Conservation (phyloP, 2,329 filamentous ascomycete genomes). For the Passalora sequoiae region DNA sequence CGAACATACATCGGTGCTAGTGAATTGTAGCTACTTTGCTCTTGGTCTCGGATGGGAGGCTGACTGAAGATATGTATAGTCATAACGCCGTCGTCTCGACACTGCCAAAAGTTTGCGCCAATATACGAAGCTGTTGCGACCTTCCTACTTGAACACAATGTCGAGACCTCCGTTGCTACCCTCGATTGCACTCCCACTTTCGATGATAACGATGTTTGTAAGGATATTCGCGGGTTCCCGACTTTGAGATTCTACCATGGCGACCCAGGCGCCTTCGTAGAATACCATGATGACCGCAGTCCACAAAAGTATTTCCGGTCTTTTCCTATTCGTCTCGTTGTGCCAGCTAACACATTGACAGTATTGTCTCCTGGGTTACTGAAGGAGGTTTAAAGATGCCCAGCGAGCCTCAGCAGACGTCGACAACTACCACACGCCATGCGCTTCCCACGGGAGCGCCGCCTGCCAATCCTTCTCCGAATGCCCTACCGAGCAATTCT, state of each 20-base stretch:
- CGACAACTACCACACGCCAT: background rate
- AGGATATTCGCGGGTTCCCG: background rate
- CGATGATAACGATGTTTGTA: background rate
- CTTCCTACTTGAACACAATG: background rate
- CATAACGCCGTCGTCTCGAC: background rate
- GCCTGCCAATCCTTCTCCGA: slow-evolving; percentile 1
- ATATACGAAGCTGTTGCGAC: background rate
- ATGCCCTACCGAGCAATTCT: slow-evolving; percentile 4
- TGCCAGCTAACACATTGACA: too few species aligned
- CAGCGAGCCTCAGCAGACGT: background rate
- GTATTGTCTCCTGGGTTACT: background rate
- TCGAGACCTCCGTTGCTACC: background rate
- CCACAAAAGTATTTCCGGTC: background rate
- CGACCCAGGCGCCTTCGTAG: background rate
- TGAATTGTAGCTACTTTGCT: background rate
- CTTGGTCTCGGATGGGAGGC: background rate
- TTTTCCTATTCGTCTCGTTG: too few species aligned
- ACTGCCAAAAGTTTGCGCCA: background rate
- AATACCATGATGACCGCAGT: background rate
- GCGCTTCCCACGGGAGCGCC: background rate
- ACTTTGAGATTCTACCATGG: background rate
- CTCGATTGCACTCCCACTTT: background rate
- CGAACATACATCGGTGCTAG: background rate
- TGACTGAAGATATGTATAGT: background rate
- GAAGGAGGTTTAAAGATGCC: background rate